Conservation (phyloP, 2,329 filamentous ascomycete genomes). For the Colletotrichum australisinense region DNA sequence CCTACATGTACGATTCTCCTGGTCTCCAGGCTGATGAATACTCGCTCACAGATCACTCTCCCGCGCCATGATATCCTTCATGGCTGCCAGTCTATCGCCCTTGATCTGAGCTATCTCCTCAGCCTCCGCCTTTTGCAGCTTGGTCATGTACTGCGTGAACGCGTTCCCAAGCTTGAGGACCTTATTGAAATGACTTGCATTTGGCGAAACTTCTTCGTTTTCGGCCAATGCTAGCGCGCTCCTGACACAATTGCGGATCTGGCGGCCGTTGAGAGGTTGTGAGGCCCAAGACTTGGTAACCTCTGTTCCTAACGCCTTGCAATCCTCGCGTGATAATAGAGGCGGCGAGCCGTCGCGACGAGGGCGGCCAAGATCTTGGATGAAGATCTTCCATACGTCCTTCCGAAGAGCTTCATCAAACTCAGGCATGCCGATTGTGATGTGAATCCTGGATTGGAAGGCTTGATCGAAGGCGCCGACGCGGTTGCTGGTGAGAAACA, state of each 20-base stretch:
- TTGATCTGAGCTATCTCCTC: neutral
- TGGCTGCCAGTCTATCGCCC: neutral
- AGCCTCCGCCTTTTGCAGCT: neutral
- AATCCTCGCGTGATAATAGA: fast-evolving
- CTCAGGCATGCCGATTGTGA: neutral
- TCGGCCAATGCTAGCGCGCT: neutral
- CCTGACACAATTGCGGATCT: neutral
- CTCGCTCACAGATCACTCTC: too few relatives aligned
- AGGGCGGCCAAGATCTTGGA: neutral
- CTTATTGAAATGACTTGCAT: neutral
- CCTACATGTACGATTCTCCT: too few relatives aligned
- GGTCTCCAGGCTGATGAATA: too few relatives aligned
- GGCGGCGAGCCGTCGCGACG: neutral
- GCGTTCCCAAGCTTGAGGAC: neutral
- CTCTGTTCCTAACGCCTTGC: neutral
- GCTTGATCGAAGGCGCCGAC: neutral
- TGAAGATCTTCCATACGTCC: neutral
- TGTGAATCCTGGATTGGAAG: neutral
- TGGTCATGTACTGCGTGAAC: neutral
- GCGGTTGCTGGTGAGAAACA: neutral
- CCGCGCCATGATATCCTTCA: neutral
- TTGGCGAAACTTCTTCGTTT: too few relatives aligned
- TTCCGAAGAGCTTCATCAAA: neutral
- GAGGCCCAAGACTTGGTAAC: neutral
- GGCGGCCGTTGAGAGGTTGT: neutral